Evolutionary conservation across 2,329 filamentous ascomycete genomes (phyloP).

Genomic region (Cladorrhinum sp.): DNA sequence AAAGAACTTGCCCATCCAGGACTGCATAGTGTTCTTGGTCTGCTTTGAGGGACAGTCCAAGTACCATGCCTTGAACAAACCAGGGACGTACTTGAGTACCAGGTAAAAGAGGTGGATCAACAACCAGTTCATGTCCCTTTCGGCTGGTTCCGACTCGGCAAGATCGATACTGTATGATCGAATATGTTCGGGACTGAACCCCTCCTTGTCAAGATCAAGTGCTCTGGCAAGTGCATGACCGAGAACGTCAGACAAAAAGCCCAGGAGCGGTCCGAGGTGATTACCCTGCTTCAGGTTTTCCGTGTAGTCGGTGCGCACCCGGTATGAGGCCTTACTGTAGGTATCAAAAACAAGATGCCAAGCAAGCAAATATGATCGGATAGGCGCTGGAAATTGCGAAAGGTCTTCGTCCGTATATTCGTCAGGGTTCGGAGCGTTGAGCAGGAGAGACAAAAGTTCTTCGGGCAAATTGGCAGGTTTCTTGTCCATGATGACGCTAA

Average conservation of each 20-base stretch:
- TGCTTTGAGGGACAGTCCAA: constrained; percentile 76
- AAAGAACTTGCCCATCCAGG: constrained; percentile 83
- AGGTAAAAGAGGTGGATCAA: constrained; percentile 84
- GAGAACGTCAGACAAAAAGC: constrained; percentile 80
- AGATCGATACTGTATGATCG: constrained; percentile 50
- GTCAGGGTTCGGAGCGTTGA: constrained; percentile 73
- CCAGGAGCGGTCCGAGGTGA: constrained; percentile 65
- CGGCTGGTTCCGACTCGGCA: constrained; percentile 57
- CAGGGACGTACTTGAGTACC: constrained; percentile 71
- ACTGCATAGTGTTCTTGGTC: constrained; percentile 73
- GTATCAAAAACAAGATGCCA: constrained; percentile 91
- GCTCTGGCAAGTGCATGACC: constrained; percentile 73
- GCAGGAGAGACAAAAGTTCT: constrained; percentile 77
- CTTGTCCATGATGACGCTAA: constrained; percentile 73
- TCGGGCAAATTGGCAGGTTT: constrained; percentile 70
- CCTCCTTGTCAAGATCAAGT: constrained; percentile 67
- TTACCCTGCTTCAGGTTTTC: constrained; percentile 73
- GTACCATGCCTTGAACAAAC: constrained; percentile 80
- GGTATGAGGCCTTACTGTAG: constrained; percentile 72
- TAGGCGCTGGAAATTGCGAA: constrained; percentile 62
- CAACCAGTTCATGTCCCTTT: constrained; percentile 77
- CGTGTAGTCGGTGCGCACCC: constrained; percentile 77
- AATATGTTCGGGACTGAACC: constrained; percentile 57
- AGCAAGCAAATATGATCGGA: constrained; percentile 79
- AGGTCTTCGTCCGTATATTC: constrained; percentile 63